phyloP scores from a whole-genome alignment of 441 rosid genomes.

The Brassica hybrid region DNA sequence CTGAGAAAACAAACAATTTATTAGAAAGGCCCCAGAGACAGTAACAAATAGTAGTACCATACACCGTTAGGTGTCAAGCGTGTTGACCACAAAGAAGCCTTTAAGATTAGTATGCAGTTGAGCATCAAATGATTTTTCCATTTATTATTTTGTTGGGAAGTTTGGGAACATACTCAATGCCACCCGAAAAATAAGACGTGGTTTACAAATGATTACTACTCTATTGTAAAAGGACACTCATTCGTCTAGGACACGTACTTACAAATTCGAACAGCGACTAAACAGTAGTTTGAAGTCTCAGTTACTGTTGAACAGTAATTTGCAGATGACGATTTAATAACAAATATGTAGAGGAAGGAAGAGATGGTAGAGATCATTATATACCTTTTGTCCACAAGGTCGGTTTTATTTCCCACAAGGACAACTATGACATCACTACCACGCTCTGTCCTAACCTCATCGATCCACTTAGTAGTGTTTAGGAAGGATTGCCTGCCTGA shows the following conservation, averaged over 20 bases:
- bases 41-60: conserved; percentile 11
- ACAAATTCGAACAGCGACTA: neutral
- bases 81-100: conserved; percentile 28
- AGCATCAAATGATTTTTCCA: conserved; percentile 29
- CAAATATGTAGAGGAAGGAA: neutral
- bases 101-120: conserved; percentile 22
- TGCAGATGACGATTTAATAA: conserved; percentile 1
- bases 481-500: conserved; percentile 83
- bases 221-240: neutral
- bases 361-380: conserved; percentile 47
- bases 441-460: conserved; percentile 87
- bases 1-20: conserved; percentile 48
- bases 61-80: conserved; percentile 27
- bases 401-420: conserved; percentile 92
- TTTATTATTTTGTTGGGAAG: conserved; percentile 30
- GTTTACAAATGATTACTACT: neutral
- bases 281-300: neutral
- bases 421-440: conserved; percentile 93
- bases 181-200: conserved; percentile 21
- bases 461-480: conserved; percentile 86
- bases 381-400: conserved; percentile 90
- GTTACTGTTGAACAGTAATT: neutral
- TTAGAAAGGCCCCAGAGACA: conserved; percentile 32
- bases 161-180: conserved; percentile 26
- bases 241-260: neutral